Evolutionary conservation across 352 stramenopile species (phyloP), one percentile per base, ranked within the genome.

Genomic region (Bremia lactucae): DNA sequence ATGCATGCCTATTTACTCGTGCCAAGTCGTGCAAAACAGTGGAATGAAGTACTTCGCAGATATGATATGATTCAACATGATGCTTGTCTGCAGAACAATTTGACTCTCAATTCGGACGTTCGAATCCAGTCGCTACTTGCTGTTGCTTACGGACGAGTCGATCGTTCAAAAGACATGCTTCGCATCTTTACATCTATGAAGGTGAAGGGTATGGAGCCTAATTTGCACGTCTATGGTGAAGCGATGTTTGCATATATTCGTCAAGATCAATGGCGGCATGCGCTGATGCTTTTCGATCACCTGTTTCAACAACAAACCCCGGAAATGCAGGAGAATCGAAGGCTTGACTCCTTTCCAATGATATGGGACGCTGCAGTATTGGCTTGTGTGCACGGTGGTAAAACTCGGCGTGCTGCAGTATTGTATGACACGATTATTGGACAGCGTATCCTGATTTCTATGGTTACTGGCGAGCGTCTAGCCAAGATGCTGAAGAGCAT

Each of bases 211-310:
- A 47, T 87, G 51, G 49, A 67, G 35, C 72, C 72, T 3, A 85
- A 79, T 49, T 31, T 85, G 14, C 66, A 83, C 44, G 72, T 85
- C 13, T 84, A 87, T 42, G 72, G 68, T 2, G 70, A 83, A 39
- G 75, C 75, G 9, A 62, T 87, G 63, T 60, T 67, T 40, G 72
- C 75, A 15, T 87, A 87, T 50, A 75, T 82, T 16, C 52, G 56
- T 11, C 61, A 71, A 42, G 65, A 54, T 36, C 65, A 85, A 46
- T 85, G 72, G 75, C 62, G 69, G 8, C 66, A 85, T 56, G 64
- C 75, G 25, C 44, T 87, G 36, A 63, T 87, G 65, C 48, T 87
- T 16, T 85, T 87, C 45, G 72, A 85, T 36, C 75, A 87, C 36
- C 42, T 85, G 9, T 71, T 65, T 26, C 69, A 78, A 23, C 65